Conservation (phyloP, 495 filamentous ascomycete genomes). For the Haplographium delicatum region DNA sequence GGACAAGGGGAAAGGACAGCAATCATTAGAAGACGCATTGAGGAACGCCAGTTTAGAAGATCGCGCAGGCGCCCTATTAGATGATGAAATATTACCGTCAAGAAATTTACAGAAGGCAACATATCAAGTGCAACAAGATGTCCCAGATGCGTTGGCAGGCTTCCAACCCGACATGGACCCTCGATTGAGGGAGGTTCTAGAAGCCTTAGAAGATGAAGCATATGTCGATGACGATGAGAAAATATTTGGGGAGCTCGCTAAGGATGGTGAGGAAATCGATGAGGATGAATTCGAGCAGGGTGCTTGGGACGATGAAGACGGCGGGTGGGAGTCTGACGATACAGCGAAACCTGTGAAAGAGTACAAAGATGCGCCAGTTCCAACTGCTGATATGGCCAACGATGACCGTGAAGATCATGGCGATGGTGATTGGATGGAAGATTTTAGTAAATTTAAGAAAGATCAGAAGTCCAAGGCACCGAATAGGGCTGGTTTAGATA, state of each 20-base stretch:
- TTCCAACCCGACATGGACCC: slow-evolving; percentile 99
- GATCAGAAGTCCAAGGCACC: slow-evolving; percentile 50
- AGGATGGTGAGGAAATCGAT: slow-evolving; percentile 68
- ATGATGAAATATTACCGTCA: slow-evolving; percentile 62
- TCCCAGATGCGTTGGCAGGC: slow-evolving; percentile 84
- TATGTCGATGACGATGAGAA: slow-evolving; percentile 90
- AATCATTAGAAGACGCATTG: slow-evolving; percentile 75
- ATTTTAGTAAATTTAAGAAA: slow-evolving; percentile 87
- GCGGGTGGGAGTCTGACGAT: slow-evolving; percentile 91
- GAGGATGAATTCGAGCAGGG: slow-evolving; percentile 61
- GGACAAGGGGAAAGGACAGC: slow-evolving; percentile 61
- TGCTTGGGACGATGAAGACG: slow-evolving; percentile 51
- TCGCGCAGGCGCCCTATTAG: slow-evolving; percentile 53
- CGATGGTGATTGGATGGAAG: slow-evolving; percentile 72
- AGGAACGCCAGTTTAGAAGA: slow-evolving; percentile 56
- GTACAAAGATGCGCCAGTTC: slow-evolving; percentile 36
- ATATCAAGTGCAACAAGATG: slow-evolving; percentile 90
- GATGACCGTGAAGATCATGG: slow-evolving; percentile 39
- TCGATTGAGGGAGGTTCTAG: slow-evolving; percentile 81
- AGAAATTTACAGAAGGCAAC: slow-evolving; percentile 66
- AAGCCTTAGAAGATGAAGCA: slow-evolving; percentile 92
- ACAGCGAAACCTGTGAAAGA: slow-evolving; percentile 68
- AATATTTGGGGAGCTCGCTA: slow-evolving; percentile 72
- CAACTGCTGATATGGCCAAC: slow-evolving; percentile 38
- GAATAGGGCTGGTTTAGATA: slow-evolving; percentile 40